A percentile compares a stretch with the other conserved stretches of the same genome.
Conservation (phyloP, 2,329 filamentous ascomycete species). For the Calonectria leucothoes region DNA sequence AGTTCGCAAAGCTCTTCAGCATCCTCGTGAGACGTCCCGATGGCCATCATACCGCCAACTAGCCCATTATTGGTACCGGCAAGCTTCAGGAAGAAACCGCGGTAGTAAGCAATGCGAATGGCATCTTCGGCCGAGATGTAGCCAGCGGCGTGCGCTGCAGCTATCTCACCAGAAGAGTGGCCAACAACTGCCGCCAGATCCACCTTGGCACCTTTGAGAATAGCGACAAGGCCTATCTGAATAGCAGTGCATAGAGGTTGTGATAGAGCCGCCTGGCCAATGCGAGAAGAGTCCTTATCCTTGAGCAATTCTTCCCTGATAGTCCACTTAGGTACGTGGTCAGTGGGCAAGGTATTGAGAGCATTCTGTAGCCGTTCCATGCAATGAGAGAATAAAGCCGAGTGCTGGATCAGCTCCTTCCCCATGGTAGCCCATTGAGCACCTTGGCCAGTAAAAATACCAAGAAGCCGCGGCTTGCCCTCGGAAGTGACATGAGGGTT, state of each 20-base stretch:
- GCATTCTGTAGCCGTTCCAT: conserved; percentile 37
- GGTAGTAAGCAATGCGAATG: conserved; percentile 35
- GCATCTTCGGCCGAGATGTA: conserved; percentile 46
- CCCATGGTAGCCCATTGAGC: conserved; percentile 51
- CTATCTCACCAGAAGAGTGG: conserved; percentile 64
- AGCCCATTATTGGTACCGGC: not conserved
- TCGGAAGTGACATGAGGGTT: not conserved
- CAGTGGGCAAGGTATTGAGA: conserved; percentile 29
- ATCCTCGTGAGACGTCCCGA: conserved; percentile 33
- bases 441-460: conserved; percentile 50
- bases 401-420: conserved; percentile 29
- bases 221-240: conserved; percentile 42
- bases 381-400: conserved; percentile 8
- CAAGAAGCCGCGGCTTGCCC: conserved; percentile 29
- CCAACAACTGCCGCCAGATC: conserved; percentile 53
- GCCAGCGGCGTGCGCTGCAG: conserved; percentile 61
- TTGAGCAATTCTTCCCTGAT: conserved; percentile 11
- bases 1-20: conserved; percentile 14
- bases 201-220: conserved; percentile 46
- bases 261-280: conserved; percentile 40
- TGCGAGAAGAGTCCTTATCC: not conserved
- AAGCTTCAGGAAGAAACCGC: conserved; percentile 20
- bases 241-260: conserved; percentile 48
- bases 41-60: conserved; percentile 34
- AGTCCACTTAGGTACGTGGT: conserved; percentile 40